Percentiles rank a stretch among this genome's conserved stretches.
These are phyloP conservation scores for Coprinopsis strossmayeri DNA, from an alignment of 768 basidiomycete genomes.

Conservation along the genomic window DNA sequence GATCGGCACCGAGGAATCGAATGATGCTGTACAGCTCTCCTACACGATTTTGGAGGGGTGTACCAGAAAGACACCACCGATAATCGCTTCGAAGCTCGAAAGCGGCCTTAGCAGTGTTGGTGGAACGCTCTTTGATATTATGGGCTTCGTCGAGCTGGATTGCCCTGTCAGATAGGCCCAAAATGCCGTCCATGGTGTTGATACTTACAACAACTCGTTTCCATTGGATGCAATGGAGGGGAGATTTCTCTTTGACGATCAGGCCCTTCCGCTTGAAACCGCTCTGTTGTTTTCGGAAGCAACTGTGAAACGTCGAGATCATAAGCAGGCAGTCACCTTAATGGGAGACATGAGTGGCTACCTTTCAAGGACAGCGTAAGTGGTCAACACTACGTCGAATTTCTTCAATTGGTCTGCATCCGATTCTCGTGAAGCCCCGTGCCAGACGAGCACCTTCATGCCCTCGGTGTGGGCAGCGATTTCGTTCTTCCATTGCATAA, in stretches of 20 bases:
- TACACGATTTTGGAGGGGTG: constrained; percentile 96
- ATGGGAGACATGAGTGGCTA: constrained; percentile 8
- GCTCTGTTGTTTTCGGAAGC: constrained; percentile 86
- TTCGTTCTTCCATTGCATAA: constrained; percentile 91
- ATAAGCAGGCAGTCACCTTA: not conserved
- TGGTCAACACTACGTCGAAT: constrained; percentile 86
- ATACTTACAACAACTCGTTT: constrained; percentile 62
- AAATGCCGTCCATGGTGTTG: not conserved
- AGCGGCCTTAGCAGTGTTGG: constrained; percentile 95
- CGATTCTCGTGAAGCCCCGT: constrained; percentile 69
- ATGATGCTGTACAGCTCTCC: constrained; percentile 96
- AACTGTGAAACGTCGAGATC: constrained; percentile 45
- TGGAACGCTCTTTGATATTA: constrained; percentile 93
- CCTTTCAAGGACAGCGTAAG: constrained; percentile 83
- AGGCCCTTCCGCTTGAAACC: constrained; percentile 85
- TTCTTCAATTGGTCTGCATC: constrained; percentile 65
- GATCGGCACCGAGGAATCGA: constrained; percentile 88
- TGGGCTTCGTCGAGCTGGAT: constrained; percentile 88
- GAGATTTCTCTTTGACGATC: constrained; percentile 84
- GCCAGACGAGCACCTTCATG: constrained; percentile 88
- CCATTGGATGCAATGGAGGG: constrained; percentile 83
- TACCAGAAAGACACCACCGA: constrained; percentile 95
- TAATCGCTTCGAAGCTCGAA: constrained; percentile 80
- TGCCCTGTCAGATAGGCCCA: not conserved
- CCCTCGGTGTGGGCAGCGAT: constrained; percentile 81